phyloP scores from a whole-genome alignment of 352 stramenopile species.

The Pythium plurisporium region DNA sequence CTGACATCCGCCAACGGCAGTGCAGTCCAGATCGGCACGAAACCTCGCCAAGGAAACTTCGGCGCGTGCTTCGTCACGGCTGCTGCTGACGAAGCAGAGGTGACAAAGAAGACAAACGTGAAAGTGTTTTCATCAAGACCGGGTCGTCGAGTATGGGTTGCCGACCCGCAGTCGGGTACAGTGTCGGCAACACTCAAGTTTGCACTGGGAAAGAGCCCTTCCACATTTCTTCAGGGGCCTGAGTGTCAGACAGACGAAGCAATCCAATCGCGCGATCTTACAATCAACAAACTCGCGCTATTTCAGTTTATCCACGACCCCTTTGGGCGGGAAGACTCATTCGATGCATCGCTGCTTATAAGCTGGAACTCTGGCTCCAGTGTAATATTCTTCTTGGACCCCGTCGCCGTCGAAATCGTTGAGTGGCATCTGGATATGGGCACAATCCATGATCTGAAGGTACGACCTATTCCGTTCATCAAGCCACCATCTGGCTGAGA shows the following conservation, averaged over 20 bases:
- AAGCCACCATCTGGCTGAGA: neutral
- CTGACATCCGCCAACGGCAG: slow-evolving; percentile 61
- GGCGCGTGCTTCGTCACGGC: slow-evolving; percentile 79
- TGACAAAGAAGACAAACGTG: slow-evolving; percentile 30
- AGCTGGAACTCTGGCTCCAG: slow-evolving; percentile 82
- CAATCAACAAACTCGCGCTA: slow-evolving; percentile 71
- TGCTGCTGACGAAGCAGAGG: slow-evolving; percentile 30
- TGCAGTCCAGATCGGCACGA: slow-evolving; percentile 80
- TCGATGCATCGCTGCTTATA: slow-evolving; percentile 51
- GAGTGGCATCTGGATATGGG: slow-evolving; percentile 87
- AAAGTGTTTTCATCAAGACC: slow-evolving; percentile 82
- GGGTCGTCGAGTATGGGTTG: slow-evolving; percentile 77
- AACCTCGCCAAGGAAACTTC: slow-evolving; percentile 75
- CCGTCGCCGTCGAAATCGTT: slow-evolving; percentile 77
- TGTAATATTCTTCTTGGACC: slow-evolving; percentile 81
- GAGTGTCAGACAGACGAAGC: slow-evolving; percentile 53
- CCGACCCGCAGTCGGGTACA: slow-evolving; percentile 63
- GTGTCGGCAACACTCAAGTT: slow-evolving; percentile 86
- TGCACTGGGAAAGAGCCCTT: slow-evolving; percentile 60
- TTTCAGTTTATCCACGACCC: slow-evolving; percentile 73
- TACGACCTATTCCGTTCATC: neutral
- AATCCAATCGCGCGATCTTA: slow-evolving; percentile 67
- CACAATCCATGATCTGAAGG: slow-evolving; percentile 82
- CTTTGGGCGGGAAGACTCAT: slow-evolving; percentile 35
- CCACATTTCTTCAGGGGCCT: slow-evolving; percentile 51